A percentile compares a stretch with the other conserved stretches of the same genome.
Evolutionary conservation across 495 filamentous ascomycete genomes (phyloP).

Genomic region (Annulohypoxylon moriforme): DNA sequence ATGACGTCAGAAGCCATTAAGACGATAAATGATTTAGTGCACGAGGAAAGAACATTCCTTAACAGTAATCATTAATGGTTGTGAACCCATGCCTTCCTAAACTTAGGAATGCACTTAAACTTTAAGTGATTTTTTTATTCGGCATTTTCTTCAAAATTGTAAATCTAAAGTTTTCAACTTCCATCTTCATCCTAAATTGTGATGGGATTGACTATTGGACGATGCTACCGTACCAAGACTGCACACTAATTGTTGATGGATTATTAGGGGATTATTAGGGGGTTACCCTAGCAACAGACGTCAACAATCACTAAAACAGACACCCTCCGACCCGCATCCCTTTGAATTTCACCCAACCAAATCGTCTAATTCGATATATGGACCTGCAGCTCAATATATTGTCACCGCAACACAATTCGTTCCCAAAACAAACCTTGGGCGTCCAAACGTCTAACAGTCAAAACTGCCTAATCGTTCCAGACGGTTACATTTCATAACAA

Average conservation of each 20-base stretch:
- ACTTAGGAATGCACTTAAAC: neutral
- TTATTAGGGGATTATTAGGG: neutral
- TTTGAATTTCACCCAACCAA: slow-evolving; percentile 32
- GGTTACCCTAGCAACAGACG: slow-evolving; percentile 32
- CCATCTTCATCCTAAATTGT: slow-evolving; percentile 13
- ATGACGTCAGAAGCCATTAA: slow-evolving; percentile 18
- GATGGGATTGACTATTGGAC: slow-evolving; percentile 25
- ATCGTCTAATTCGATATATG: slow-evolving; percentile 28
- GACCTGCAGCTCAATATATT: slow-evolving; percentile 34
- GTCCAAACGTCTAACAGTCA: neutral
- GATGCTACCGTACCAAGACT: neutral
- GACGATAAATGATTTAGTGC: neutral
- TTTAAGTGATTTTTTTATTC: neutral
- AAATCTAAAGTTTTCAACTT: neutral
- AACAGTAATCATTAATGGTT: neutral
- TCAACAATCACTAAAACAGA: slow-evolving; percentile 36
- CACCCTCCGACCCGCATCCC: slow-evolving; percentile 28
- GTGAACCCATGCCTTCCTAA: neutral
- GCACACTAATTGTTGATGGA: neutral
- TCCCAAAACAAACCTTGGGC: slow-evolving; percentile 18
- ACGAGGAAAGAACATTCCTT: neutral
- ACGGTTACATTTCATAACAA: slow-evolving; percentile 4
- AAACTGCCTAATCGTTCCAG: neutral
- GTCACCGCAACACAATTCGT: slow-evolving; percentile 27
- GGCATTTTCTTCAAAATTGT: neutral